These are phyloP conservation scores for Hypoxylon sp. DNA, from an alignment of 2,329 filamentous ascomycete species.

Conservation along the genomic window DNA sequence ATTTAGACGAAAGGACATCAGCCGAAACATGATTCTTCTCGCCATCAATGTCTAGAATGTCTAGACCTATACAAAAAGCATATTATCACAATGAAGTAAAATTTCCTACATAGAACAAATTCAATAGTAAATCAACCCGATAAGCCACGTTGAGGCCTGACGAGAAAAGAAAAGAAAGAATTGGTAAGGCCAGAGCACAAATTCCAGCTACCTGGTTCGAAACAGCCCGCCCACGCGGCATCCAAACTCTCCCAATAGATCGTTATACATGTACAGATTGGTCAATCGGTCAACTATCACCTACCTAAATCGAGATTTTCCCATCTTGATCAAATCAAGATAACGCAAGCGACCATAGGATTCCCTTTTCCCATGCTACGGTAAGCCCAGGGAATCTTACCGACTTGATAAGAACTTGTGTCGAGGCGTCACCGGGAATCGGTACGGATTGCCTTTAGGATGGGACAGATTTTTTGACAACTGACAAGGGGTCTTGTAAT, in stretches of 20 bases:
- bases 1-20: not conserved
- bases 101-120: too few species aligned
- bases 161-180: slow-evolving; percentile 1
- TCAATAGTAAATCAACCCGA: too few species aligned
- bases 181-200: not conserved
- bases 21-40: not conserved
- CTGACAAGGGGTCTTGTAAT: not conserved
- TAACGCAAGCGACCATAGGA: slow-evolving; percentile 37
- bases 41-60: not conserved
- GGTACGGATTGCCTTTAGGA: not conserved
- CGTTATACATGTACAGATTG: slow-evolving; percentile 27
- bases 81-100: too few species aligned
- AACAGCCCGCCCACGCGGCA: slow-evolving; percentile 8
- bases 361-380: not conserved
- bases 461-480: not conserved
- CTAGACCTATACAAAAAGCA: not conserved
- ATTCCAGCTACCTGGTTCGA: slow-evolving; percentile 31
- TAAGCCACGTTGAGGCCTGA: not conserved
- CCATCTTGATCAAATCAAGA: slow-evolving; percentile 40
- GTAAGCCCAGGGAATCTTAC: slow-evolving; percentile 7
- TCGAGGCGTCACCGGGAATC: not conserved
- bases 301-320: slow-evolving; percentile 30
- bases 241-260: not conserved
- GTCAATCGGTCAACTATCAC: slow-evolving; percentile 36
- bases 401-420: slow-evolving; percentile 7